phyloP scores from a whole-genome alignment of 2,329 filamentous ascomycete genomes.

The Fusarium miscanthi region DNA sequence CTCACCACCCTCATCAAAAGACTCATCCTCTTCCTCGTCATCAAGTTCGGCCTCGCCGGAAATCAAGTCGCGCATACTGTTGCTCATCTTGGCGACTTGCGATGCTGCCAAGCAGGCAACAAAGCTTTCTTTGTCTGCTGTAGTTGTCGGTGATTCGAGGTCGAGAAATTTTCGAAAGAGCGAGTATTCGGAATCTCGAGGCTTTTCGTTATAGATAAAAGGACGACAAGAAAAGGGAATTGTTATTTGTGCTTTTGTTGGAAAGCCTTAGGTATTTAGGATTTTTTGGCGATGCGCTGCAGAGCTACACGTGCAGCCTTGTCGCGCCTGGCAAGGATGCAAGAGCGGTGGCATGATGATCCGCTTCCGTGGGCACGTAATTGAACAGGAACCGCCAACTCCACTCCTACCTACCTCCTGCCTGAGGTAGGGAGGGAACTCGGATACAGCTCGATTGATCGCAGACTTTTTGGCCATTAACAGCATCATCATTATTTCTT shows the following conservation, averaged over 20 bases:
- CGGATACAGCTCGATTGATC: background rate
- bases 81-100: constrained; percentile 64
- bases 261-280: constrained; percentile 32
- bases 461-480: background rate
- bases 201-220: constrained; percentile 1
- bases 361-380: constrained; percentile 16
- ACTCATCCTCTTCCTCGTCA: constrained; percentile 86
- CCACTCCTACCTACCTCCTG: background rate
- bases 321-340: constrained; percentile 42
- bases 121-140: constrained; percentile 35
- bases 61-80: constrained; percentile 78
- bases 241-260: constrained; percentile 17
- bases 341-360: constrained; percentile 27
- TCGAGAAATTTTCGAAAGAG: background rate
- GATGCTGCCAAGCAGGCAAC: constrained; percentile 44
- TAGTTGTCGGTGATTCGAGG: constrained; percentile 17
- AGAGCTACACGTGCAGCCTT: constrained; percentile 46
- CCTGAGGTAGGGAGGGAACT: background rate
- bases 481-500: background rate
- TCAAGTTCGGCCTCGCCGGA: constrained; percentile 88
- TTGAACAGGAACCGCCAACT: constrained; percentile 1
- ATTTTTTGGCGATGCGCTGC: constrained; percentile 44
- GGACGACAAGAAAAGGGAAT: constrained; percentile 21
- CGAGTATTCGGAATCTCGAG: background rate
- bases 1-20: constrained; percentile 80